Base-by-base conservation (phyloP, 768 basidiomycete genomes). In the Amanita thiersii region DNA sequence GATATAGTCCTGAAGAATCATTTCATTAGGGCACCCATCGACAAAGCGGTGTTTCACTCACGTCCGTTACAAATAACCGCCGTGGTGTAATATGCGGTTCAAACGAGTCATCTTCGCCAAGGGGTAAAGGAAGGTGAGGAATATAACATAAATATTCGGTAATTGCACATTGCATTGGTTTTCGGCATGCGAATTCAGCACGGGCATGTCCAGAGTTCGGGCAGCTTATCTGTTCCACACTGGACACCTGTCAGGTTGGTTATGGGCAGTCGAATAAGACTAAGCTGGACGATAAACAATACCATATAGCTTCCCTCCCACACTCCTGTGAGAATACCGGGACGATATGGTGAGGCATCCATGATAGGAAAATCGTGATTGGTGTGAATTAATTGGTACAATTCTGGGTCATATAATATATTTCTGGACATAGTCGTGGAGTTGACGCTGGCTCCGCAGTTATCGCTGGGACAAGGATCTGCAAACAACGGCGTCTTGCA, bases 281-380 rank as follows among this genome's bases (percentile, higher is more conserved):
- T 26, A 19, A 25, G 37, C 34, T 26, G 43, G 30, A 48, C 29
- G 45, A 39, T 30, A 31, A 40, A 11, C 52, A 62, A 53, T 49
- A 78, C 79, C 73, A 74, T 74, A 52, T 69, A 75, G 35, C 62
- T 63, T 1, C 79, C 79, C 57, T 79, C 70, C 79, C 79, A 81
- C 45, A 71, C 52, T 2, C 77, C 79, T 20, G 72, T 62, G 41
- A 81, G 61, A 24, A 64, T 55, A 12, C 73, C 74, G 28, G 69
- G 66, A 50, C 60, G 51, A 49, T 65, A 67, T 18, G 54, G 48
- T 37, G 54, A 52, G 18, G 45, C 48, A 29, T 44, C 36, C 8
- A 44, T 19, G 17, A 24, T 11, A 11, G 18, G 30, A 9, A 24
- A 11, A 10, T 40, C 32, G n/a, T 31, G 35, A 34, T 47, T 24